A percentile compares a stretch with the other conserved stretches of the same genome.
phyloP scores from a whole-genome alignment of 345 rosid genomes.

The Physaria fendleri region DNA sequence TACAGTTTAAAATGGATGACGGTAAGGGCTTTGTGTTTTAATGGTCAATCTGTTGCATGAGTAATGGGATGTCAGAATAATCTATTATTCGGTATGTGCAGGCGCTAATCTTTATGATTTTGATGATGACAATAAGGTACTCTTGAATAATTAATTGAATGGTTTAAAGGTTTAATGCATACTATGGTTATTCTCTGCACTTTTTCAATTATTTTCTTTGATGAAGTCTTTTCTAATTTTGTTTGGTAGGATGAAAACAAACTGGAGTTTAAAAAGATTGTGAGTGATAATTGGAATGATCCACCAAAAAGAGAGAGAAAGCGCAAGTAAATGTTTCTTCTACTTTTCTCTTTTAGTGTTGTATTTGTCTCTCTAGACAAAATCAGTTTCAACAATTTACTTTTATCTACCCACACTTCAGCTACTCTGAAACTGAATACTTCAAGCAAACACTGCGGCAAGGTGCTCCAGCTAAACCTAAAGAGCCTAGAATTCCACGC shows the following conservation, averaged over 20 bases:
- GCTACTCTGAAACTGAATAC: constrained; percentile 97
- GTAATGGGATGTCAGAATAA: constrained; percentile 3
- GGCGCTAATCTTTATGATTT: constrained; percentile 83
- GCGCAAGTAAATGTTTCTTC: constrained; percentile 59
- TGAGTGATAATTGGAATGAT: constrained; percentile 87
- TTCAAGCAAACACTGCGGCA: constrained; percentile 95
- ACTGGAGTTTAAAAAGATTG: constrained; percentile 82
- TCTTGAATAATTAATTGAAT: background rate
- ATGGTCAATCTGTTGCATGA: background rate
- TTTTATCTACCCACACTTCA: constrained; percentile 41
- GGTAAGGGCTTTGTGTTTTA: constrained; percentile 38
- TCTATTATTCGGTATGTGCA: constrained; percentile 27
- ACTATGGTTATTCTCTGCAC: background rate
- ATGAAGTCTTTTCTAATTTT: constrained; percentile 13
- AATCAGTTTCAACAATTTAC: constrained; percentile 6
- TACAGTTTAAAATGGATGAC: constrained; percentile 90
- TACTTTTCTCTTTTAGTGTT: background rate
- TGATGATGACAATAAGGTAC: constrained; percentile 82
- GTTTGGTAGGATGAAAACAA: constrained; percentile 65
- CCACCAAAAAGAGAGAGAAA: constrained; percentile 90
- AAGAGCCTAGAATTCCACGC: constrained; percentile 98
- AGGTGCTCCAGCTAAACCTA: constrained; percentile 88
- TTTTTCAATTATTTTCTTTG: background rate
- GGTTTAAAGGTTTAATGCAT: background rate
- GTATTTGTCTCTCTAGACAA: background rate